Evolutionary conservation across 2,329 filamentous ascomycete species (phyloP).

Genomic region (Venturia oleaginea): DNA sequence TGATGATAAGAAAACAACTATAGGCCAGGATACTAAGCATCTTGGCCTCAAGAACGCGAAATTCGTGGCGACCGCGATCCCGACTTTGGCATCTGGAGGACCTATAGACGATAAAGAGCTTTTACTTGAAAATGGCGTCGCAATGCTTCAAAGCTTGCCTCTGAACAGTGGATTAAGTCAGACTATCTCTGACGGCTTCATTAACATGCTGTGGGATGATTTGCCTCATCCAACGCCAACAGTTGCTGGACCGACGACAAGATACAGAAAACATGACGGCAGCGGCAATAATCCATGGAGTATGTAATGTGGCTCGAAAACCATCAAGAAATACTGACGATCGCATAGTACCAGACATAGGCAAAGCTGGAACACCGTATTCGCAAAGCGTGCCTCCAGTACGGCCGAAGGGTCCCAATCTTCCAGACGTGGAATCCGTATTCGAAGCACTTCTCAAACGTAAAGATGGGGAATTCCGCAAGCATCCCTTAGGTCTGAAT

Average conservation of each 20-base stretch:
- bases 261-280: slow-evolving; percentile 38
- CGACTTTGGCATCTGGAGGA: slow-evolving; percentile 35
- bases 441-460: slow-evolving; percentile 38
- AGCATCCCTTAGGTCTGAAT: slow-evolving; percentile 38
- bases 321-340: neutral
- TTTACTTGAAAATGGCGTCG: slow-evolving; percentile 42
- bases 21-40: slow-evolving; percentile 33
- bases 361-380: slow-evolving; percentile 43
- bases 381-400: slow-evolving; percentile 35
- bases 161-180: slow-evolving; percentile 40
- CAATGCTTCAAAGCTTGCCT: slow-evolving; percentile 44
- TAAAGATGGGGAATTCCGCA: slow-evolving; percentile 29
- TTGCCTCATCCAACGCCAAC: slow-evolving; percentile 43
- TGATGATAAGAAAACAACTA: slow-evolving; percentile 30
- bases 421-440: slow-evolving; percentile 39
- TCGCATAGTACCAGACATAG: slow-evolving; percentile 36
- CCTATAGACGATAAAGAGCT: slow-evolving; percentile 40
- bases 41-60: slow-evolving; percentile 31
- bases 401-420: slow-evolving; percentile 38
- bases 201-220: slow-evolving; percentile 44
- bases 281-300: slow-evolving; percentile 39
- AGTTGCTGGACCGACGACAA: slow-evolving; percentile 36
- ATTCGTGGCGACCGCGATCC: slow-evolving; percentile 33
- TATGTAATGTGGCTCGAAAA: neutral
- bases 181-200: slow-evolving; percentile 42